Evolutionary conservation across 140 eudicot genomes (phyloP).

Genomic region (Bidens hawaiensis): DNA sequence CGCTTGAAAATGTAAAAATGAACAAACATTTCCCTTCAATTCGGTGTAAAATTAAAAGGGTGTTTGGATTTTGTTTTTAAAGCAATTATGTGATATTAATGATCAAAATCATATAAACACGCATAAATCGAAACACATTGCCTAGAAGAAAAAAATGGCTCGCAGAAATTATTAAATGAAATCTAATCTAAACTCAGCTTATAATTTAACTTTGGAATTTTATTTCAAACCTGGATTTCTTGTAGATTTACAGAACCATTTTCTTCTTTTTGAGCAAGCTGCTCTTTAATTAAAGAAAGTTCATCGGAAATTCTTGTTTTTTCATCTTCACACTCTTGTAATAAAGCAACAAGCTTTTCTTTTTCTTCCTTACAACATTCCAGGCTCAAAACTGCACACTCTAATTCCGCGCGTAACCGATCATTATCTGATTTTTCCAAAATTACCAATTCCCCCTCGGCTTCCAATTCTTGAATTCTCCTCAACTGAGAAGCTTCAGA

Average conservation of each 20-base stretch:
- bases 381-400: conserved; percentile 75
- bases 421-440: conserved; percentile 30
- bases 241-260: conserved; percentile 11
- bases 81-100: neutral
- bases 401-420: conserved; percentile 63
- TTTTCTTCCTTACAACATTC: conserved; percentile 98
- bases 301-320: conserved; percentile 37
- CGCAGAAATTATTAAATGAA: too few species aligned
- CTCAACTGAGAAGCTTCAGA: conserved; percentile 57
- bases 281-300: conserved; percentile 39
- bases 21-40: too few species aligned
- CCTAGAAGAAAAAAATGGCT: too few species aligned
- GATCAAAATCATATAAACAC: neutral
- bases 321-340: conserved; percentile 55
- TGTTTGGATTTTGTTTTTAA: neutral
- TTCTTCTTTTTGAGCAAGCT: conserved; percentile 20
- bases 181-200: neutral
- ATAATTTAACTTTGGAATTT: neutral
- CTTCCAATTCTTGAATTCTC: conserved; percentile 80
- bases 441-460: conserved; percentile 39
- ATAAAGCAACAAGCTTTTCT: conserved; percentile 54
- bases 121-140: neutral
- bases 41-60: too few species aligned
- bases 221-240: conserved; percentile 35
- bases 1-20: neutral